These are phyloP conservation scores for Setaria italica DNA, from an alignment of 202 grass and related monocot species.

Conservation along the genomic window DNA sequence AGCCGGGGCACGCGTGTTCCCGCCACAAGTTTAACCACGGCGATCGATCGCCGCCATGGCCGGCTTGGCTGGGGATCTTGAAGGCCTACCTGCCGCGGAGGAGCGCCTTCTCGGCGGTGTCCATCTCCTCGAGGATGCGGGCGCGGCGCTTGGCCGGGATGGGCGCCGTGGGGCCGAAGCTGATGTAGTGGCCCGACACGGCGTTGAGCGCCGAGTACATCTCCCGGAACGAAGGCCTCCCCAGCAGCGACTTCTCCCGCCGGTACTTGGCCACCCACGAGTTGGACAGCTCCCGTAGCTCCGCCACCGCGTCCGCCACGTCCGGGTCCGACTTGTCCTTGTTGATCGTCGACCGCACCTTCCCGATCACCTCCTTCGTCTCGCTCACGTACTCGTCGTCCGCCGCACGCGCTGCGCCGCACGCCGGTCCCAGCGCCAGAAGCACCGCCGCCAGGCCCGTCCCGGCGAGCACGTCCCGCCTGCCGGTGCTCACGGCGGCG, in stretches of 20 bases:
- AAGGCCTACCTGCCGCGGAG: conserved; percentile 68
- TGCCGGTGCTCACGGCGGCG: conserved; percentile 6
- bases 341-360: conserved; percentile 85
- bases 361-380: conserved; percentile 90
- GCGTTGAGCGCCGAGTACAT: conserved; percentile 99
- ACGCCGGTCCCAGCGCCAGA: conserved; percentile 34
- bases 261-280: conserved; percentile 97
- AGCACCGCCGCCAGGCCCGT: conserved; percentile 43
- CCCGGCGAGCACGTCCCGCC: conserved; percentile 63
- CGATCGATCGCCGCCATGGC: background rate
- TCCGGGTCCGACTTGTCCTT: conserved; percentile 87
- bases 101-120: conserved; percentile 96
- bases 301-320: conserved; percentile 75
- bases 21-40: background rate
- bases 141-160: conserved; percentile 94
- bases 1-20: background rate
- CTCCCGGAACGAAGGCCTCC: conserved; percentile 85
- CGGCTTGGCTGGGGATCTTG: background rate
- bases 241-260: conserved; percentile 86
- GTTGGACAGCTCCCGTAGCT: conserved; percentile 93
- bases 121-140: conserved; percentile 97
- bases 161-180: conserved; percentile 95
- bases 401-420: conserved; percentile 52
- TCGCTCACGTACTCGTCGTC: conserved; percentile 96
- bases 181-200: conserved; percentile 97